Base-by-base conservation (phyloP, 1,139 yeast species). In the Starmera stellimalicola region DNA sequence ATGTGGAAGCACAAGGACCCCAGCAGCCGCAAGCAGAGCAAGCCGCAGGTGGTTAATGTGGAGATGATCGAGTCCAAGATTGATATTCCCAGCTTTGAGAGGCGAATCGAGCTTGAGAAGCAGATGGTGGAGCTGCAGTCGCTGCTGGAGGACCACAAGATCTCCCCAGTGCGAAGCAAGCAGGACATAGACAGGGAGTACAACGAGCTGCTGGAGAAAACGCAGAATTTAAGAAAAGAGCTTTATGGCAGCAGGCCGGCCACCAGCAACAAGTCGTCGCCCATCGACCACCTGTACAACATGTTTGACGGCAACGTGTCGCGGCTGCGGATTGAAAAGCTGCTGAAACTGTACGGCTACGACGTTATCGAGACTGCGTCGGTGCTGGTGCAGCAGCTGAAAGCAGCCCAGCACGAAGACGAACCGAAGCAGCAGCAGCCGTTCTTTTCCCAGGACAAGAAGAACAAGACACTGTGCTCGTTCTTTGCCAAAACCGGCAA, bases 1-100 rank as follows among this genome's bases (percentile, higher is more conserved):
- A 40, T 64, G 32, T 62, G 68, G 67, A 52, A 47, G 19, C 68
- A 63, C 37, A 55, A 60, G 28, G 60, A 53, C 18, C 54, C 53
- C 0, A 19, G 34, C 3, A 40, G 34, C 11, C 15, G 16, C 5
- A 37, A 34, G 4, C 16, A 16, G 3, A 32, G 30, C 4, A 36
- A 35, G 7, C 41, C 40, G 2, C 39, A 38, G 12, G 41, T 50
- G 2, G 39, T 50, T 3, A 42, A 38, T 6, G 43, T 47, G 3
- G 44, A 42, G 16, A 43, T 44, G 8, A 37, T 39, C 15, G 39
- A 42, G 26, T 19, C 40, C 4, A 29, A 48, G 34, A 29, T 44
- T 11, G 47, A 48, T 20, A 42, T 51, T 12, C 52, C 52, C 4
- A 41, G 42, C 26, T 35, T 46, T 11, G 52, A 49, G 28, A 40